A percentile compares a stretch with the other conserved stretches of the same genome.
phyloP scores from a whole-genome alignment of 1,284 basidiomycete genomes.

The Leccinum cinnamomeum region DNA sequence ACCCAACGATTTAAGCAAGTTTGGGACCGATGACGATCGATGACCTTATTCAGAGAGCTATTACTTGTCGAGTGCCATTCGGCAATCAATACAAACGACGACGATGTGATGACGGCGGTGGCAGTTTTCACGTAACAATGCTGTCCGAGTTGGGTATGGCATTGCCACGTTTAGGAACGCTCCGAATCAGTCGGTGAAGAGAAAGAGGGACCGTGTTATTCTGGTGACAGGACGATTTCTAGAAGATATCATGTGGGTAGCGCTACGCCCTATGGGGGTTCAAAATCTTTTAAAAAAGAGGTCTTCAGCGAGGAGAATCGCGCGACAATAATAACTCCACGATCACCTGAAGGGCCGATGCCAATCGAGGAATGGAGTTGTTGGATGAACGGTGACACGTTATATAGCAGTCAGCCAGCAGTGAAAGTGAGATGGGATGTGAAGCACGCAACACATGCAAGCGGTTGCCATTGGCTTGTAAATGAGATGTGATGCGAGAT shows the following conservation, averaged over 20 bases:
- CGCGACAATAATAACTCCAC: background rate
- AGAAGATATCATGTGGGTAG: background rate
- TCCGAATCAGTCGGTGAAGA: background rate
- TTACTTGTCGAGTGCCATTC: background rate
- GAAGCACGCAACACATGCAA: background rate
- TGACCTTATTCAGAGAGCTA: background rate
- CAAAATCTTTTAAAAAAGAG: background rate
- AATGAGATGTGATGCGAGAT: background rate
- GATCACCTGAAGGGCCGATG: background rate
- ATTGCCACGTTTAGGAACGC: background rate
- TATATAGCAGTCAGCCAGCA: background rate
- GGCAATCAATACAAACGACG: background rate
- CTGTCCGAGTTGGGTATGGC: background rate
- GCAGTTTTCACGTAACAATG: background rate
- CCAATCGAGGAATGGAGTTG: background rate
- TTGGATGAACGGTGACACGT: background rate
- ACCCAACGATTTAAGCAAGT: background rate
- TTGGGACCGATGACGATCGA: background rate
- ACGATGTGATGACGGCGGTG: background rate
- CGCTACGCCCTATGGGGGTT: background rate
- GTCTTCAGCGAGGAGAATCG: background rate
- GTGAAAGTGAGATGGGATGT: background rate
- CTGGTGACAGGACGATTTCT: background rate
- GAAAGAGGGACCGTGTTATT: background rate
- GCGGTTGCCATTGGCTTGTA: background rate